Conservation (phyloP, 2,329 filamentous ascomycete genomes). For the Daldinia eschscholtzii region DNA sequence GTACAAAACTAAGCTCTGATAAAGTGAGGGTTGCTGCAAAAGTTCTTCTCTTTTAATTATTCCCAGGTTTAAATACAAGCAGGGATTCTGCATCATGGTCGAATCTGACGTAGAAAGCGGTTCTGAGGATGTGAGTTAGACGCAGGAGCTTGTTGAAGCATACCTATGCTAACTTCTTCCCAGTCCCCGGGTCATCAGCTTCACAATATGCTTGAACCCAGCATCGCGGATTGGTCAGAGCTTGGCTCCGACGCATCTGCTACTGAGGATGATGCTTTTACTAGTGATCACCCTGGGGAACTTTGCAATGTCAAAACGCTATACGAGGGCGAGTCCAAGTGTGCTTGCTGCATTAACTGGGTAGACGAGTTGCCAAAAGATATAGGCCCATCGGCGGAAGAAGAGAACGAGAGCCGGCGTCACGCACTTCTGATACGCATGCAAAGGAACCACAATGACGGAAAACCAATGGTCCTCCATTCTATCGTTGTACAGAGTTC, state of each 20-base stretch:
- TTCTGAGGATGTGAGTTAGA: slow-evolving; percentile 16
- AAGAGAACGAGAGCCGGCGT: slow-evolving; percentile 28
- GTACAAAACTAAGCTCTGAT: neutral
- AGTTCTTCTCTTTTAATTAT: neutral
- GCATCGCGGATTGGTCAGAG: slow-evolving; percentile 28
- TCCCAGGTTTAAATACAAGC: neutral
- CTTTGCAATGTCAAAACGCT: slow-evolving; percentile 38
- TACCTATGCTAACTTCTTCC: slow-evolving; percentile 1
- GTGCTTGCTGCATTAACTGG: slow-evolving; percentile 51
- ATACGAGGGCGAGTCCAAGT: slow-evolving; percentile 49
- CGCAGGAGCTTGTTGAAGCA: neutral
- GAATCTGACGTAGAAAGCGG: slow-evolving; percentile 12
- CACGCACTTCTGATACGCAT: slow-evolving; percentile 39
- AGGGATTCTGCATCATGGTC: neutral
- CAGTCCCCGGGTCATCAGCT: slow-evolving; percentile 11
- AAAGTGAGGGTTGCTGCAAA: neutral
- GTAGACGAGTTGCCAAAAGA: slow-evolving; percentile 44
- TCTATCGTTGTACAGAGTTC: slow-evolving; percentile 72
- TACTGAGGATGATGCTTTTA: slow-evolving; percentile 17
- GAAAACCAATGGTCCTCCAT: slow-evolving; percentile 32
- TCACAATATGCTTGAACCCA: slow-evolving; percentile 15
- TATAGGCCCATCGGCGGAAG: slow-evolving; percentile 34
- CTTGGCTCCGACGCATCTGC: slow-evolving; percentile 25
- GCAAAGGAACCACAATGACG: slow-evolving; percentile 27
- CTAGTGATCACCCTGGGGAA: slow-evolving; percentile 16